These are phyloP conservation scores for Closterium sp. DNA, from an alignment of 139 green algal species.

Conservation along the genomic window DNA sequence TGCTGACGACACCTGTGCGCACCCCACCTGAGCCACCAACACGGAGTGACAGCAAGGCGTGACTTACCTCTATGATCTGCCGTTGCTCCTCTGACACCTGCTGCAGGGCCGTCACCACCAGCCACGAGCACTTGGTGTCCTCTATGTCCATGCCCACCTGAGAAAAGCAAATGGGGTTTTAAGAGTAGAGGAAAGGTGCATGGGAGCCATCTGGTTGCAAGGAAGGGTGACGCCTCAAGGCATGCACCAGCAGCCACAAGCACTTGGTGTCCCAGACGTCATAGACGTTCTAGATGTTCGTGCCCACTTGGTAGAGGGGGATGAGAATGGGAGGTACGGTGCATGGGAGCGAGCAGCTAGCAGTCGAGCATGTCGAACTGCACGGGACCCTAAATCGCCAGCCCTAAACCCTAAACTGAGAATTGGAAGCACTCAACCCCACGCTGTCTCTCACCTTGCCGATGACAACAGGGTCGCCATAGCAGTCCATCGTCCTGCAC, in stretches of 20 bases:
- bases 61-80: conserved; percentile 64
- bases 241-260: conserved; percentile 94
- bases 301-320: conserved; percentile 70
- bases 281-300: conserved; percentile 97
- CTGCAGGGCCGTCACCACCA: conserved; percentile 90
- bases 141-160: conserved; percentile 96
- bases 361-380: too few species aligned
- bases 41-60: too few species aligned
- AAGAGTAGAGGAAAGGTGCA: too few species aligned
- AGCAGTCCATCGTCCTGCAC: too few species aligned
- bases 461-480: conserved; percentile 81
- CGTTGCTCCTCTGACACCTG: conserved; percentile 74
- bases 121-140: conserved; percentile 99
- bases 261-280: conserved; percentile 99
- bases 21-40: too few species aligned
- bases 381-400: conserved; percentile 57
- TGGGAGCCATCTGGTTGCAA: neutral
- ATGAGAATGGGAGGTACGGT: too few species aligned
- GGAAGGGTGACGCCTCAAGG: too few species aligned
- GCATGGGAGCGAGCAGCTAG: too few species aligned
- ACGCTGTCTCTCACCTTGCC: conserved; percentile 85
- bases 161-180: too few species aligned
- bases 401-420: too few species aligned
- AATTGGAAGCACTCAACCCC: too few species aligned
- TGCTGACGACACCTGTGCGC: neutral